phyloP scores from a whole-genome alignment of 2,329 filamentous ascomycete genomes.

The Pestalotiopsis sp. region DNA sequence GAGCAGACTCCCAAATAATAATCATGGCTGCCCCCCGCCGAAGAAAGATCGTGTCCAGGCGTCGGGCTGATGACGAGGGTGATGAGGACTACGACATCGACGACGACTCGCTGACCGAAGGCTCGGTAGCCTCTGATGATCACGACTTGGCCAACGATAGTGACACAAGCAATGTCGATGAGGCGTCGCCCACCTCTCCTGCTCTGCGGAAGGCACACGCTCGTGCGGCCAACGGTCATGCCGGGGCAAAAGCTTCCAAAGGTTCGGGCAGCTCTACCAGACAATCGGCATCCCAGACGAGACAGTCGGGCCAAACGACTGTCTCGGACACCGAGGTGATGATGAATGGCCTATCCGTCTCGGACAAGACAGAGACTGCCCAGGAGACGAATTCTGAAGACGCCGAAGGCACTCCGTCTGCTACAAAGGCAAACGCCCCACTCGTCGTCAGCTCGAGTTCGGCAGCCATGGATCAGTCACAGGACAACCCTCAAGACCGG shows the following conservation, averaged over 20 bases:
- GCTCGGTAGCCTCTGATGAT: constrained; percentile 64
- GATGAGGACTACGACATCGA: constrained; percentile 69
- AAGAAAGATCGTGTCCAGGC: constrained; percentile 68
- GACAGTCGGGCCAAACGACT: constrained; percentile 32
- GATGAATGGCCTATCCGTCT: constrained; percentile 55
- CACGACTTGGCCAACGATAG: constrained; percentile 62
- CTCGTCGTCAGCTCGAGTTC: constrained; percentile 58
- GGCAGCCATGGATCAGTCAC: constrained; percentile 41
- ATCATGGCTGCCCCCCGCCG: constrained; percentile 56
- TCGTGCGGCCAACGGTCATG: constrained; percentile 35
- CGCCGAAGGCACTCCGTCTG: constrained; percentile 32
- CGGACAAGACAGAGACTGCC: constrained; percentile 41
- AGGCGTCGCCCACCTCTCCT: constrained; percentile 48
- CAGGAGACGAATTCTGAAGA: constrained; percentile 53
- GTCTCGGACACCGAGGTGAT: constrained; percentile 61
- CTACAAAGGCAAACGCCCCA: constrained; percentile 47
- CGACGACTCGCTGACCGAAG: constrained; percentile 68
- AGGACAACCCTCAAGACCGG: constrained; percentile 66
- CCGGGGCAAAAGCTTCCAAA: constrained; percentile 30
- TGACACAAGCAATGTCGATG: constrained; percentile 65
- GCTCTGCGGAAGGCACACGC: constrained; percentile 29
- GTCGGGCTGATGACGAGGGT: constrained; percentile 70
- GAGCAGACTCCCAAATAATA: constrained; percentile 19
- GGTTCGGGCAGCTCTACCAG: constrained; percentile 30
- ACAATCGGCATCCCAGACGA: constrained; percentile 34